These are phyloP conservation scores for Colletotrichum tamarilloi DNA, from an alignment of 2,329 filamentous ascomycete species.

Conservation along the genomic window DNA sequence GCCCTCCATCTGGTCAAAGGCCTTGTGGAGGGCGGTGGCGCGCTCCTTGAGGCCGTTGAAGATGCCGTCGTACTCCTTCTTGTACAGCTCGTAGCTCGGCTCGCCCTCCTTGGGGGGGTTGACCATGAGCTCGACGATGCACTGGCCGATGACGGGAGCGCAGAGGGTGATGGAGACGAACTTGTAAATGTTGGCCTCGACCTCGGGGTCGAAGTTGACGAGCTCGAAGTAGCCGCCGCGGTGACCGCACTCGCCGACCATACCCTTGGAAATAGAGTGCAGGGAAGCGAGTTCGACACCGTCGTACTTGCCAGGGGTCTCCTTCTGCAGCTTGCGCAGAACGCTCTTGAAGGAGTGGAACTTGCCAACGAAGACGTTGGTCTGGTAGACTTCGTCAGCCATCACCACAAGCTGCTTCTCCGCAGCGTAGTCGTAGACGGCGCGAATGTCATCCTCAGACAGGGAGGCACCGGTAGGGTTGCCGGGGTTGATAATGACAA, in stretches of 20 bases:
- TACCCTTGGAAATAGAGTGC: conserved; percentile 96
- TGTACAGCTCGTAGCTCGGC: conserved; percentile 85
- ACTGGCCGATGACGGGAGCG: conserved; percentile 94
- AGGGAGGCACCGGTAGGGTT: conserved; percentile 96
- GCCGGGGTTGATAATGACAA: conserved; percentile 98
- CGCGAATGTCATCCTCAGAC: conserved; percentile 79
- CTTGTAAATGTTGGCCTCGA: conserved; percentile 97
- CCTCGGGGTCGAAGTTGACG: conserved; percentile 84
- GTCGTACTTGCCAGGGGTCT: conserved; percentile 81
- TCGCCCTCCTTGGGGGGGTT: conserved; percentile 90
- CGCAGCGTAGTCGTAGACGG: conserved; percentile 87
- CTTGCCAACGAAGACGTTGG: conserved; percentile 94
- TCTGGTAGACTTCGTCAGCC: conserved; percentile 99
- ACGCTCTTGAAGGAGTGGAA: conserved; percentile 97
- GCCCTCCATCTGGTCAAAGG: conserved; percentile 95
- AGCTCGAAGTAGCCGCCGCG: conserved; percentile 98
- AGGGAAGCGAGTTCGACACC: conserved; percentile 89
- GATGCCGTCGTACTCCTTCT: conserved; percentile 86
- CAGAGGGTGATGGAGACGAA: conserved; percentile 98
- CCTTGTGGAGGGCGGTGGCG: conserved; percentile 86
- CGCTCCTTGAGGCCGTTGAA: conserved; percentile 81
- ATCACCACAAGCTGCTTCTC: conserved; percentile 89
- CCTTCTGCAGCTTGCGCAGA: conserved; percentile 82
- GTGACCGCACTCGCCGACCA: conserved; percentile 98
- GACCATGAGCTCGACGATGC: conserved; percentile 96